These are phyloP conservation scores for Sporothrix protearum DNA, from an alignment of 2,329 filamentous ascomycete genomes.

Conservation along the genomic window DNA sequence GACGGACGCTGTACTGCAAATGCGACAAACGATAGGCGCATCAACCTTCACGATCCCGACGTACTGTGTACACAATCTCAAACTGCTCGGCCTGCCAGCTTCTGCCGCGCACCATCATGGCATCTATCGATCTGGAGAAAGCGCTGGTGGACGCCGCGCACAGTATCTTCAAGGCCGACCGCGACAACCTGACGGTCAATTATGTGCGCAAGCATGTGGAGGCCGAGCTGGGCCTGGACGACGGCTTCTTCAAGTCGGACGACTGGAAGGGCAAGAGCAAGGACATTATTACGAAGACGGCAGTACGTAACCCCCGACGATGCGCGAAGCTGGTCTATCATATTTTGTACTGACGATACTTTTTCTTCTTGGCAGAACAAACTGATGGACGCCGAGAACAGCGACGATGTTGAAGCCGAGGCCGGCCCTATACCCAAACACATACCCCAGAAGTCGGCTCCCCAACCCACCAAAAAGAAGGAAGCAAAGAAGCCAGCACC, in stretches of 20 bases:
- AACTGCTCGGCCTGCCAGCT: not conserved
- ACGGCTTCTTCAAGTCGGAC: conserved; percentile 47
- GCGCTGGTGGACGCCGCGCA: conserved; percentile 48
- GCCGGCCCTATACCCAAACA: conserved; percentile 14
- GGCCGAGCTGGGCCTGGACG: conserved; percentile 45
- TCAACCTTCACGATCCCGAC: not conserved
- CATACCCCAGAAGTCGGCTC: not conserved
- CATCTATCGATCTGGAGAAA: conserved; percentile 37
- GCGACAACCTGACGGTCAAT: conserved; percentile 54
- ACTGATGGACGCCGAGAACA: conserved; percentile 22
- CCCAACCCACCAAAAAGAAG: not conserved
- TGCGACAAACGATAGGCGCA: not conserved
- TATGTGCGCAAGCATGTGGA: conserved; percentile 53
- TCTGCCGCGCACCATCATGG: not conserved
- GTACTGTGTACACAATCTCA: not conserved
- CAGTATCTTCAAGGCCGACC: conserved; percentile 44
- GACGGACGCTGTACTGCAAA: not conserved
- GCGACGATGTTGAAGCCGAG: not conserved
- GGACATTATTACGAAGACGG: conserved; percentile 50
- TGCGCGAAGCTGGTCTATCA: too few relatives aligned
- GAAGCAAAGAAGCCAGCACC: not conserved
- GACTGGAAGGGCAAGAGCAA: conserved; percentile 61
- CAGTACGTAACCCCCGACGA: conserved; percentile 40
- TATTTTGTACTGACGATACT: not conserved
- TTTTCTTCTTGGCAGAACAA: conserved; percentile 21